A percentile compares a stretch with the other conserved stretches of the same genome.
Evolutionary conservation across 768 basidiomycete species (phyloP).

Genomic region (Chlorophyllum brunneum): DNA sequence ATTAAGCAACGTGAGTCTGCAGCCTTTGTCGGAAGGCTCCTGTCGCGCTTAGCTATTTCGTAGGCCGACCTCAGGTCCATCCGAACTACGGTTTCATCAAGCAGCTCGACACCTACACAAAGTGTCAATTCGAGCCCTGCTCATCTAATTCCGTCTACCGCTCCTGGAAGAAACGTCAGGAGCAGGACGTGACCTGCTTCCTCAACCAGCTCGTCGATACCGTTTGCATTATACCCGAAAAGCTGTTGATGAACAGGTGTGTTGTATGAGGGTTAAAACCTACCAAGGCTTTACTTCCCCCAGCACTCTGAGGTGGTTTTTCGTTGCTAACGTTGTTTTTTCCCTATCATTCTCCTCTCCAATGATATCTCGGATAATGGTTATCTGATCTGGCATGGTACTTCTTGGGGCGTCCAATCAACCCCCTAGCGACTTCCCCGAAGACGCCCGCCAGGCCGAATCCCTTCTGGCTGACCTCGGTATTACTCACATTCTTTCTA

Average conservation of each 20-base stretch:
- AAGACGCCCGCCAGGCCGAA: conserved; percentile 45
- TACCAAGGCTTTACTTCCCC: not conserved
- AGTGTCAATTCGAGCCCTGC: conserved; percentile 45
- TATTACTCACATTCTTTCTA: conserved; percentile 49
- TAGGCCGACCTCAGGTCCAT: conserved; percentile 37
- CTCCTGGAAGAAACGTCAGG: conserved; percentile 54
- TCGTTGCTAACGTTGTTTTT: not conserved
- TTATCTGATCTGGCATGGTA: not conserved
- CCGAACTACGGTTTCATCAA: conserved; percentile 56
- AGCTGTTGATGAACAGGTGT: conserved; percentile 50
- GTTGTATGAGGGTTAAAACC: conserved; percentile 10
- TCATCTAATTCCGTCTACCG: conserved; percentile 42
- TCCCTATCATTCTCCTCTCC: not conserved
- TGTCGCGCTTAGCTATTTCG: conserved; percentile 1
- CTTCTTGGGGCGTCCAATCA: not conserved
- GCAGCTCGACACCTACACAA: conserved; percentile 51
- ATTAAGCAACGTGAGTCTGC: conserved; percentile 43
- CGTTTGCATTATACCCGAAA: conserved; percentile 44
- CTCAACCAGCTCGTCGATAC: conserved; percentile 50
- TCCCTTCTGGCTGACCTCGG: conserved; percentile 48
- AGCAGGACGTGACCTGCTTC: conserved; percentile 49
- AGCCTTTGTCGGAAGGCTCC: conserved; percentile 4
- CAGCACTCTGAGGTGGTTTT: not conserved
- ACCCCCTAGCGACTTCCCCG: conserved; percentile 58
- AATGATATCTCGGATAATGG: not conserved